Evolutionary conservation across 2,329 filamentous ascomycete genomes (phyloP), one percentile per base, ranked within the genome.

Genomic region (Sporothrix variecibatus): DNA sequence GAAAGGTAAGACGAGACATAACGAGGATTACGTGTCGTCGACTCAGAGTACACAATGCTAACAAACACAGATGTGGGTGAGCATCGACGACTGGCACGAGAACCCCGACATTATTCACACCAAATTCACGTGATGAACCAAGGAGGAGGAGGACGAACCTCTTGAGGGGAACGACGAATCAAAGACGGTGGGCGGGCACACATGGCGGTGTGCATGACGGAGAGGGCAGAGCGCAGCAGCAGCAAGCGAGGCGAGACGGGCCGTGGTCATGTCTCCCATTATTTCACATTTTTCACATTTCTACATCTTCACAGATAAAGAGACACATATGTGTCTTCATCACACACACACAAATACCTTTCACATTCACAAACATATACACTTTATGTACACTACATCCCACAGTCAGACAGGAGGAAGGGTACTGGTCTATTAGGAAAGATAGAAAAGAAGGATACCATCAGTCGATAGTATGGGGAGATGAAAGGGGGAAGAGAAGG

Each of bases 41-140:
- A 23, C 9, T 53, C n/a, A 6, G 15, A 15, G 15, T 49, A 49
- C 15, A 15, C 4, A 15, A 49, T 49, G 62, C 69, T 62, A 26
- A 74, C 58, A 46, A 15, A 34, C 60, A 74, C 82, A 97, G 95
- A 99, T 99, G 96, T 98, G 96, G 94, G 96, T 99, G 80, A 97
- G 94, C 84, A 95, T 97, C 81, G 96, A 98, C 81, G 96, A 99
- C 86, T 99, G 96, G 96, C 96, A 99, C 82, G 96, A 99, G 88
- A 97, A 99, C 82, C 96, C 96, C 23, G 95, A 99, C 81, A 96
- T 99, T 80, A 98, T 99, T 81, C 95, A 98, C 84, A 96, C 94
- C 81, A 98, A 97, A 84, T 97, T 98, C 83, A 95, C 94, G 80
- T 98, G 87, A 77, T 46, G 28, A 34, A 8, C 1, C 17, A 8